These are phyloP conservation scores for Sherardia arvensis DNA, from an alignment of 257 asterid genomes.

Conservation along the genomic window DNA sequence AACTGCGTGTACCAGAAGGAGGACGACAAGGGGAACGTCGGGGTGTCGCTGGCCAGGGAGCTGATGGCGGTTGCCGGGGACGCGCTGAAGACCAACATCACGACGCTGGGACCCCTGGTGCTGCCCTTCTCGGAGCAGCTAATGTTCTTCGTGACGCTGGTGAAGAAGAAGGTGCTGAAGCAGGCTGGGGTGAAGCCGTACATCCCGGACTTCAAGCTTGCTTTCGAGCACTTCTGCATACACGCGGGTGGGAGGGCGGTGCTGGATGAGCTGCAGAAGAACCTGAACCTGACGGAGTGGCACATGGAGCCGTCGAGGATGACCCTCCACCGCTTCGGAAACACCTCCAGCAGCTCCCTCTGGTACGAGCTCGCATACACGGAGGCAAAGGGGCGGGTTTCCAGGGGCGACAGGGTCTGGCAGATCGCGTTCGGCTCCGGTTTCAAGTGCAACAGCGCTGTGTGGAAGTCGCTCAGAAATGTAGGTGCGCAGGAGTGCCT, in stretches of 20 bases:
- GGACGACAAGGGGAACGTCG: slow-evolving; percentile 29
- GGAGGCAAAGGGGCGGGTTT: slow-evolving; percentile 48
- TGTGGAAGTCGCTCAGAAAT: slow-evolving; percentile 32
- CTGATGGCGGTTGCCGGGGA: slow-evolving; percentile 47
- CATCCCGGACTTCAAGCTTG: slow-evolving; percentile 39
- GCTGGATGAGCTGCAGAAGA: slow-evolving; percentile 41
- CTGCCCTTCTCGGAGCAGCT: slow-evolving; percentile 46
- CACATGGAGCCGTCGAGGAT: slow-evolving; percentile 56
- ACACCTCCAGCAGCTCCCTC: slow-evolving; percentile 48
- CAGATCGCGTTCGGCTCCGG: slow-evolving; percentile 63
- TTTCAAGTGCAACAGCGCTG: slow-evolving; percentile 50
- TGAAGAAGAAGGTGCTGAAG: slow-evolving; percentile 22
- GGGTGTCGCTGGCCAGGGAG: slow-evolving; percentile 37
- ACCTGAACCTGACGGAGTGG: slow-evolving; percentile 24
- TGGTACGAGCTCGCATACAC: slow-evolving; percentile 53
- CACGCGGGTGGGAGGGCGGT: slow-evolving; percentile 52
- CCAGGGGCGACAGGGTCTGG: slow-evolving; percentile 47
- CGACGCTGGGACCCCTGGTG: slow-evolving; percentile 30
- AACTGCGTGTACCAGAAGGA: slow-evolving; percentile 38
- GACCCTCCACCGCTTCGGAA: slow-evolving; percentile 57
- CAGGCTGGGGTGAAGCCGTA: slow-evolving; percentile 26
- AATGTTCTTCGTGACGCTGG: slow-evolving; percentile 23
- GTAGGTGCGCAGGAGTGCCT: slow-evolving; percentile 14
- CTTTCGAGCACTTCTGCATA: slow-evolving; percentile 44
- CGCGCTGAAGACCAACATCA: slow-evolving; percentile 38